A percentile compares a stretch with the other conserved stretches of the same genome.
Evolutionary conservation across 2,329 filamentous ascomycete genomes (phyloP).

Genomic region (Fusarium pininemorale): DNA sequence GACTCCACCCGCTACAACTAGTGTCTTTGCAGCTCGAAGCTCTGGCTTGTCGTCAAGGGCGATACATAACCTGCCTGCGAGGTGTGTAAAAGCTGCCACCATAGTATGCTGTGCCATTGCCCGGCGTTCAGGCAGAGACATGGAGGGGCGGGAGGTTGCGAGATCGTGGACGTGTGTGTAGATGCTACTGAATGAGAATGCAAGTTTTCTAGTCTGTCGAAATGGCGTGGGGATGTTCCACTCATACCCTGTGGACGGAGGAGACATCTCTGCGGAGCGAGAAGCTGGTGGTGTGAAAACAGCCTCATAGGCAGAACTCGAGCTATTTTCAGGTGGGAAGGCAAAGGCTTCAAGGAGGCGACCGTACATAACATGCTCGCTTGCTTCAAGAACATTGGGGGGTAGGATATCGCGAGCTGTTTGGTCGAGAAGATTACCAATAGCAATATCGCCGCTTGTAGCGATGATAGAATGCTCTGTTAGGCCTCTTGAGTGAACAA

Average conservation of each 20-base stretch:
- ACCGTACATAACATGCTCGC: conserved; percentile 79
- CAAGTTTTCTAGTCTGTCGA: conserved; percentile 63
- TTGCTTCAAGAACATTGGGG: conserved; percentile 58
- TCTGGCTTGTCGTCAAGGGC: conserved; percentile 59
- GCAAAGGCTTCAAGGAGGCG: conserved; percentile 81
- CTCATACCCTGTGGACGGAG: conserved; percentile 50
- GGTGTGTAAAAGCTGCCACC: conserved; percentile 86
- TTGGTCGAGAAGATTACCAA: conserved; percentile 92
- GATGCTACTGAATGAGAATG: conserved; percentile 78
- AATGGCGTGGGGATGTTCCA: conserved; percentile 79
- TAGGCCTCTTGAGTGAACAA: conserved; percentile 77
- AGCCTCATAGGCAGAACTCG: conserved; percentile 44
- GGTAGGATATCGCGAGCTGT: conserved; percentile 81
- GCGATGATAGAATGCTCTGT: conserved; percentile 78
- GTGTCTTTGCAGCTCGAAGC: conserved; percentile 58
- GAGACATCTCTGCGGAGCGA: conserved; percentile 66
- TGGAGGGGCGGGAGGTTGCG: conserved; percentile 47
- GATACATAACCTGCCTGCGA: conserved; percentile 78
- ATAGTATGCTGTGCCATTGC: conserved; percentile 78
- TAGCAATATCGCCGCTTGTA: conserved; percentile 79
- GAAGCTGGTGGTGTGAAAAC: conserved; percentile 67
- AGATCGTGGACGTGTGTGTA: conserved; percentile 63
- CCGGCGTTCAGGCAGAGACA: conserved; percentile 69
- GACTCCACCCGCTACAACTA: conserved; percentile 91
- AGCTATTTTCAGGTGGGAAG: conserved; percentile 59